A percentile compares a stretch with the other conserved stretches of the same genome.
These are phyloP conservation scores for Musa itinerans DNA, from an alignment of 176 grass and related monocot genomes.

Conservation along the genomic window DNA sequence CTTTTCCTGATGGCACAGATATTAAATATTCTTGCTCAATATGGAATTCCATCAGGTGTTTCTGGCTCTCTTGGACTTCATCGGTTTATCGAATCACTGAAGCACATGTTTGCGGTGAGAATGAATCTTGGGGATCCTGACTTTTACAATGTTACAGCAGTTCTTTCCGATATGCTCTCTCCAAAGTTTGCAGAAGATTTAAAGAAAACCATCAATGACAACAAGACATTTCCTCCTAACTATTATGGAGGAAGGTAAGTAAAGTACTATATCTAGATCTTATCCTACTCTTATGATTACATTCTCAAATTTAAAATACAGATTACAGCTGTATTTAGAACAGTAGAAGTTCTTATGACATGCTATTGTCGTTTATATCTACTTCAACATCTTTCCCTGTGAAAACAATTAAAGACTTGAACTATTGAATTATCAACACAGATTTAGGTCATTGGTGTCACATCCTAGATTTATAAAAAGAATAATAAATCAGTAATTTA, in stretches of 20 bases:
- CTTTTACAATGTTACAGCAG: conserved; percentile 47
- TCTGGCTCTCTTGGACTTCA: conserved; percentile 64
- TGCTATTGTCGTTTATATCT: neutral
- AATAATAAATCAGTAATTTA: no score
- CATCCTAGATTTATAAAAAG: no score
- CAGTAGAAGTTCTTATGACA: neutral
- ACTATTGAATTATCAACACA: neutral
- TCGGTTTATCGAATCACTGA: conserved; percentile 71
- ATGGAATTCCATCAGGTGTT: conserved; percentile 59
- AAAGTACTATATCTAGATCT: neutral
- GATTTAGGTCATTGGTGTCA: neutral
- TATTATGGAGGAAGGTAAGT: conserved; percentile 79
- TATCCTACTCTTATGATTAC: neutral
- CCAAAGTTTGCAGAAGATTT: conserved; percentile 70
- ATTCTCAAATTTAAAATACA: neutral
- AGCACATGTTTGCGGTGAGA: conserved; percentile 61
- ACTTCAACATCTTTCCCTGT: neutral
- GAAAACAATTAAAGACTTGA: neutral
- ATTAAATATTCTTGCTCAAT: conserved; percentile 86
- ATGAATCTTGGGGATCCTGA: conserved; percentile 81
- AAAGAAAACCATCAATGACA: conserved; percentile 78
- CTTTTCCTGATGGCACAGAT: conserved; percentile 32
- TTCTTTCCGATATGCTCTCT: conserved; percentile 75
- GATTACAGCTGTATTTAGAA: neutral
- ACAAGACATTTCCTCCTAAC: conserved; percentile 56